Base-by-base conservation (phyloP, 139 green algal species). In the Deuterostichococcus epilithicus region DNA sequence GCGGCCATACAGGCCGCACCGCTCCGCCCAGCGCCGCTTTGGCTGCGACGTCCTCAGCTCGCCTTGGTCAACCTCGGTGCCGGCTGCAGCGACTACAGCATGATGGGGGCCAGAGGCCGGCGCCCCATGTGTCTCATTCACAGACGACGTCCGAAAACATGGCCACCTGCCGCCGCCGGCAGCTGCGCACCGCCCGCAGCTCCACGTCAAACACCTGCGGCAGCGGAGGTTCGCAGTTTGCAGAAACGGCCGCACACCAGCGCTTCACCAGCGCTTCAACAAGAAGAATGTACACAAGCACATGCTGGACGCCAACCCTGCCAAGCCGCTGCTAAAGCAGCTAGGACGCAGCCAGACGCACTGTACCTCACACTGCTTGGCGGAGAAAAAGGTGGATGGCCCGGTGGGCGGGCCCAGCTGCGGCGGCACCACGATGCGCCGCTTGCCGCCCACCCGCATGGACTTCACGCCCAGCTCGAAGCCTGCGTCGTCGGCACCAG, bases 361-460 rank as follows among this genome's bases (percentile, higher is more conserved):
- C 4, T 77, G 3, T 52, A 92, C 89, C 87, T 97, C 93, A 72
- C 92, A 99, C 86, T 99, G 96, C 88, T 98, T 99, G 68, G 94
- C 91, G 34, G 86, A 95, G 88, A 99, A 99, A 80, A 99, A 99
- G 30, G 96, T 99, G 20, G 86, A 90, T 5, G 96, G 96, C 2
- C 96, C 96, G 1, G 97, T 91, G n/a, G 96, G 96, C 0, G 96
- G 96, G 1, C 96, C 96, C 23, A 99, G 89, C 39, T 93, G 93
- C 1, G 96, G 96, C 0, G 96, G 92, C 28, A 99, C 91, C 70
- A 99, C 87, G 63, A 99, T 87, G 22, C 96, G 79, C 38, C 96
- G 82, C 82, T 91, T 91, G 36, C 92, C 92, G 1, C 96, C 96
- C 3, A 84, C 73, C 52, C 83, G 82, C 96, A 99, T 99, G n/a